Percentiles rank a stretch among this genome's conserved stretches.
Conservation (phyloP, 345 rosid species). For the Lepidium africanum region DNA sequence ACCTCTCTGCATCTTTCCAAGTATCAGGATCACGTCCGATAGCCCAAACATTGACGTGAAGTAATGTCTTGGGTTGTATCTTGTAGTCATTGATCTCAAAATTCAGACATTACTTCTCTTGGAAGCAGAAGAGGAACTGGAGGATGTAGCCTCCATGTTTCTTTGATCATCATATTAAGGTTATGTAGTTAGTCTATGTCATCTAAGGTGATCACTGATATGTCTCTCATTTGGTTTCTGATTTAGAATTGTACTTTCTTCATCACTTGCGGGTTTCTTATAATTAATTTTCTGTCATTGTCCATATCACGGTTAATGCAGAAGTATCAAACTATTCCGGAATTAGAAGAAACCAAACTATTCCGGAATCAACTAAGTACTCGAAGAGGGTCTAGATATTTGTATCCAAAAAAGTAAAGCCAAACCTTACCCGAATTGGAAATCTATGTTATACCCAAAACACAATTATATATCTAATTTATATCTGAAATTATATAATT, state of each 20-base stretch:
- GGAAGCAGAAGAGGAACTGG: background rate
- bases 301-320: constrained; percentile 30
- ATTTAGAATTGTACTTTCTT: constrained; percentile 34
- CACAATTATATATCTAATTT: too few species aligned
- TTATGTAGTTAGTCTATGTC: background rate
- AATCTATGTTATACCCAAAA: too few species aligned
- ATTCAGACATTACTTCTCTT: too few species aligned
- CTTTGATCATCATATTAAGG: background rate
- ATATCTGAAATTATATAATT: too few species aligned
- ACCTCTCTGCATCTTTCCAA: background rate
- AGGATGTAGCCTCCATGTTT: background rate
- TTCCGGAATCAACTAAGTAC: too few species aligned
- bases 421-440: too few species aligned
- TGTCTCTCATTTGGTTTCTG: constrained; percentile 2
- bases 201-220: background rate
- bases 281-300: constrained; percentile 40
- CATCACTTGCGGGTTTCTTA: constrained; percentile 30
- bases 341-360: too few species aligned
- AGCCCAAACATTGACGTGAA: background rate
- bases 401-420: too few species aligned
- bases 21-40: background rate
- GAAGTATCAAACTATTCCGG: too few species aligned
- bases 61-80: background rate
- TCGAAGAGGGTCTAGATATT: too few species aligned
- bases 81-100: background rate